These are phyloP conservation scores for Leccinum incarnatum DNA, from an alignment of 768 basidiomycete species.

Conservation along the genomic window DNA sequence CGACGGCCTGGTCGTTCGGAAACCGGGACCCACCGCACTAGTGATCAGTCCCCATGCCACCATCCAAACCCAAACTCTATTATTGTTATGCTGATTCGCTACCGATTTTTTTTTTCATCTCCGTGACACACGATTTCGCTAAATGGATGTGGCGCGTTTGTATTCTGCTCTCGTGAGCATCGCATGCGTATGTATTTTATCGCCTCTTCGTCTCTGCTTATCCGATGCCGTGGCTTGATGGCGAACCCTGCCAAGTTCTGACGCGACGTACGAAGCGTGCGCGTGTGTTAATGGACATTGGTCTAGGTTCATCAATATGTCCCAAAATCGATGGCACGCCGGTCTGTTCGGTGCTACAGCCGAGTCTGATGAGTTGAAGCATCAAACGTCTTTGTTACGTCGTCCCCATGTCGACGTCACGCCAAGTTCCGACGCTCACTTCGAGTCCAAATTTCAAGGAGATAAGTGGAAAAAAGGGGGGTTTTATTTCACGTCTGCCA, in stretches of 20 bases:
- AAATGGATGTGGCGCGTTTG: neutral
- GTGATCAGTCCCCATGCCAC: neutral
- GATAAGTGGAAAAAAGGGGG: neutral
- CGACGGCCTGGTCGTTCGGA: neutral
- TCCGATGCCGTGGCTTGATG: neutral
- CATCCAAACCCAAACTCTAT: neutral
- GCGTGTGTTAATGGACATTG: neutral
- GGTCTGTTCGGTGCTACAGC: neutral
- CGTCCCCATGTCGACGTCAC: neutral
- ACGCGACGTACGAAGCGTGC: neutral
- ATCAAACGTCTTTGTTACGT: neutral
- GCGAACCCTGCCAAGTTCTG: neutral
- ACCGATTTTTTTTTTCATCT: neutral
- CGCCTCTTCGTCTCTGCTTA: neutral
- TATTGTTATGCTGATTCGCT: neutral
- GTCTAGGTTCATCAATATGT: neutral
- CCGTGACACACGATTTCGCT: neutral
- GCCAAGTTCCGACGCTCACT: neutral
- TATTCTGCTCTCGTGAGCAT: neutral
- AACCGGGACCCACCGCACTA: neutral
- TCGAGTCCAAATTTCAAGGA: neutral
- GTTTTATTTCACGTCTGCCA: neutral
- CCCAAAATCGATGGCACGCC: neutral
- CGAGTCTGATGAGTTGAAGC: neutral
- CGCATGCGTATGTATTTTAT: neutral